Evolutionary conservation across 2,329 filamentous ascomycete species (phyloP), one percentile per base, ranked within the genome.

Genomic region (Aspergillus fructus): DNA sequence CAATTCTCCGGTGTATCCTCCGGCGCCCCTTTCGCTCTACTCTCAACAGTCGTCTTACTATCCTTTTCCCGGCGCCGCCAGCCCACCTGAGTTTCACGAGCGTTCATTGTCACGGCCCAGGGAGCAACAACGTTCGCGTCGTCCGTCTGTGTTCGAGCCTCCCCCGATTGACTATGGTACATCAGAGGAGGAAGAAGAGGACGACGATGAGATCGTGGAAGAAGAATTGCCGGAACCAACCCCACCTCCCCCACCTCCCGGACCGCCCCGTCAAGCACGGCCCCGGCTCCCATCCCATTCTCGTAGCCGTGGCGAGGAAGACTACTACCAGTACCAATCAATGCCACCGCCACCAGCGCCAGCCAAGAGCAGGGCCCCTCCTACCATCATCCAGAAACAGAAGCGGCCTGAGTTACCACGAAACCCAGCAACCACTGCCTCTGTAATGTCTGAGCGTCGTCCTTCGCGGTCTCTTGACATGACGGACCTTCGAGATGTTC

Each of bases 321-420:
- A 78, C 47, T 76, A 68, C 52, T 75, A 76, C 58, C 72, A 65
- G 49, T 30, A 76, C 58, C 72, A 65, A 51, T 30, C 45, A 6
- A 77, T 78, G 74, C 75, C 75, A 45, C 76, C 74, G 5, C 75
- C 76, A n/a, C 69, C 70, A 5, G 54, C 64, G 15, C 69, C 70
- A 5, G 54, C 64, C 19, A 74, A 69, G 53, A 53, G 60, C 37
- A 71, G 64, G 50, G 58, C 64, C 30, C 54, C 63, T 33, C 67
- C 67, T 7, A 70, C 74, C 27, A 70, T 76, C 30, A 74, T 75
- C 55, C 73, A 75, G 56, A 71, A 66, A 49, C 73, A 75, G 56
- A 71, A 66, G 47, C 71, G 68, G 19, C 70, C 71, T 1, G 68
- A 73, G 15, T 60, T 62, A 13, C 58, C 65, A 6, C 72, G 67